Percentiles rank a stretch among this genome's conserved stretches.
phyloP scores from a whole-genome alignment of 495 filamentous ascomycete species.

The Hypoxylon cercidicola region DNA sequence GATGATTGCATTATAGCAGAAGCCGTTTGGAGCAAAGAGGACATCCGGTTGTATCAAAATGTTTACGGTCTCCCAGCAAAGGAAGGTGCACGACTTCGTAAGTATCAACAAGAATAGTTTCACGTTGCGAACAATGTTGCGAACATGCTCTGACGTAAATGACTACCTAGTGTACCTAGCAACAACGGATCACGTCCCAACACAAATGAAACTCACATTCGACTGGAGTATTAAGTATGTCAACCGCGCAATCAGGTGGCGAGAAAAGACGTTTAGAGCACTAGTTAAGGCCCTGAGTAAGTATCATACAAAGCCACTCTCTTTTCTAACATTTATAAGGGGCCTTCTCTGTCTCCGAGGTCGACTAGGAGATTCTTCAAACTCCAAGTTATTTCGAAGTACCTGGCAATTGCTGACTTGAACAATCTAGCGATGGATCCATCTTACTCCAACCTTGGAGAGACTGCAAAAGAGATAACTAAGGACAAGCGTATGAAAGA shows the following conservation, averaged over 20 bases:
- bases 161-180: too few species aligned
- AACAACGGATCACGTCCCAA: too few species aligned
- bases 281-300: neutral
- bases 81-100: slow-evolving; percentile 13
- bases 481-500: too few species aligned
- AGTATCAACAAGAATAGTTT: neutral
- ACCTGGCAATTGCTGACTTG: too few species aligned
- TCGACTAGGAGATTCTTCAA: too few species aligned
- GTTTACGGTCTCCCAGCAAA: slow-evolving; percentile 8
- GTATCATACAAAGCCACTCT: too few species aligned
- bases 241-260: slow-evolving; percentile 18
- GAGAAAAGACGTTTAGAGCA: neutral
- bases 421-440: too few species aligned
- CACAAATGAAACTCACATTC: slow-evolving; percentile 5
- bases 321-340: too few species aligned
- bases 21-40: neutral
- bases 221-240: slow-evolving; percentile 12
- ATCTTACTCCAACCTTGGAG: too few species aligned
- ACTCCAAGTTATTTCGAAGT: too few species aligned
- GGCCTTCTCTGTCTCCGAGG: too few species aligned
- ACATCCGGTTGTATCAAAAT: neutral
- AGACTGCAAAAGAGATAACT: too few species aligned
- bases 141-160: slow-evolving; percentile 5
- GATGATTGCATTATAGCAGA: slow-evolving; percentile 14
- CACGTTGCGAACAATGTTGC: neutral